Evolutionary conservation across 768 basidiomycete species (phyloP), one percentile per base, ranked within the genome.

Genomic region (Auricularia sp.): DNA sequence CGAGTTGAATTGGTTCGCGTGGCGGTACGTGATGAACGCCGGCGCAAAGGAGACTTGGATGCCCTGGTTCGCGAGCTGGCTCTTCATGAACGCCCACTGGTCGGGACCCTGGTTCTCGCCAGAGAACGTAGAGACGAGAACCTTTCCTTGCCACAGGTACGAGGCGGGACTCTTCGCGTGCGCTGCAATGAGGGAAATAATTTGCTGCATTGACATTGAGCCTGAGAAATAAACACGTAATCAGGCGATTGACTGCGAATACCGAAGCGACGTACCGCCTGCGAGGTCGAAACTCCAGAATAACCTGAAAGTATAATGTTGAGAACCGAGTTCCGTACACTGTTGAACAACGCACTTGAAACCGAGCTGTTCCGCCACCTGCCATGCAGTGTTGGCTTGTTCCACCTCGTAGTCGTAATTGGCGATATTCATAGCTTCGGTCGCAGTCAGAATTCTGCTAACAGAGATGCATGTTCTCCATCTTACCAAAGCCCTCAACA

Each of bases 11-110:
- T 62, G 51, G 21, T 58, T 36, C 1, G 73, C 72, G 56, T 73
- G 72, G 13, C 74, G 63, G 63, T 68, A 75, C 34, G 62, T 71
- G 35, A 68, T 74, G 64, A 74, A 75, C 3, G 74, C 74, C 1
- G 74, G 74, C 3, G 74, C 47, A 18, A 51, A 51, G 18, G 47
- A 16, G 18, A 51, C 47, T 21, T 51, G 47, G 21, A 51, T 21
- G 47, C 47, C 47, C 47, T 51, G 47, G 47, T 21, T 51, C 47
- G 47, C 47, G 10, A 51, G 47, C 47, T 51, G 47, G 47, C 47
- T 51, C 47, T 51, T 51, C 47, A 51, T 51, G 47, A 11, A 51
- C 47, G 47, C 47, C 47, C 47, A 51, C 21, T 51, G 47, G 47
- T 51, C 47, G 18, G 47, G 47, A 18, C 47, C 47, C 47, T 51